Conservation (phyloP, 768 basidiomycete species). For the Pleurotus tuoliensis region DNA sequence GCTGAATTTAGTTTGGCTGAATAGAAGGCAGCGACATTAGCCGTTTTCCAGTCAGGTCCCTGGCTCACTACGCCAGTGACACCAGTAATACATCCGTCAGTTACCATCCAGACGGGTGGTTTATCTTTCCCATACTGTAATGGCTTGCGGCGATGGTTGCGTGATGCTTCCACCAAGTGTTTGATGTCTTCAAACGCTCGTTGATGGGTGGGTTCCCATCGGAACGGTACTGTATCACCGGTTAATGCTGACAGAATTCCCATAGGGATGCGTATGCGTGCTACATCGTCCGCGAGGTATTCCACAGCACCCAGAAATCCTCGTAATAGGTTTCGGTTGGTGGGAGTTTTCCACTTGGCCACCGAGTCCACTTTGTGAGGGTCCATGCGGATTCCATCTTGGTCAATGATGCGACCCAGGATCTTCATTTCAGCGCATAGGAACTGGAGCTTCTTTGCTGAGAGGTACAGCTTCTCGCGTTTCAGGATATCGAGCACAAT, state of each 20-base stretch:
- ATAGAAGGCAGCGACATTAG: constrained; percentile 26
- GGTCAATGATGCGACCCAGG: constrained; percentile 28
- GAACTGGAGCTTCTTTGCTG: constrained; percentile 15
- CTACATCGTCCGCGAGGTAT: constrained; percentile 18
- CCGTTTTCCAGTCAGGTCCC: constrained; percentile 19
- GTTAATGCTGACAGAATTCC: constrained; percentile 23
- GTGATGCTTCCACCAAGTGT: constrained; percentile 11
- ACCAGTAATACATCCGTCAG: constrained; percentile 23
- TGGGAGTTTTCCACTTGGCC: constrained; percentile 28
- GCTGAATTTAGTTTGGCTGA: constrained; percentile 28
- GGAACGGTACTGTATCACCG: constrained; percentile 19
- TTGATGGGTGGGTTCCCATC: constrained; percentile 17
- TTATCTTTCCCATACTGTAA: constrained; percentile 15
- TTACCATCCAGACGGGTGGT: constrained; percentile 23
- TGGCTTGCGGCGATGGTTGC: constrained; percentile 19
- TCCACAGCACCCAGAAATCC: too few species aligned
- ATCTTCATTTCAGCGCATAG: constrained; percentile 23
- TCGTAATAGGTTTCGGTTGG: background rate
- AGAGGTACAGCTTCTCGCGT: constrained; percentile 11
- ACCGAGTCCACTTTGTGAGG: constrained; percentile 37
- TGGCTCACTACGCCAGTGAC: constrained; percentile 14
- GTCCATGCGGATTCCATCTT: constrained; percentile 38
- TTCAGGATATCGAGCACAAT: constrained; percentile 27
- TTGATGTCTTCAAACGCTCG: constrained; percentile 30
- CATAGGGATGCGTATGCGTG: constrained; percentile 33